Evolutionary conservation across 768 basidiomycete species (phyloP), one percentile per base, ranked within the genome.

Genomic region (Zangia roseola): DNA sequence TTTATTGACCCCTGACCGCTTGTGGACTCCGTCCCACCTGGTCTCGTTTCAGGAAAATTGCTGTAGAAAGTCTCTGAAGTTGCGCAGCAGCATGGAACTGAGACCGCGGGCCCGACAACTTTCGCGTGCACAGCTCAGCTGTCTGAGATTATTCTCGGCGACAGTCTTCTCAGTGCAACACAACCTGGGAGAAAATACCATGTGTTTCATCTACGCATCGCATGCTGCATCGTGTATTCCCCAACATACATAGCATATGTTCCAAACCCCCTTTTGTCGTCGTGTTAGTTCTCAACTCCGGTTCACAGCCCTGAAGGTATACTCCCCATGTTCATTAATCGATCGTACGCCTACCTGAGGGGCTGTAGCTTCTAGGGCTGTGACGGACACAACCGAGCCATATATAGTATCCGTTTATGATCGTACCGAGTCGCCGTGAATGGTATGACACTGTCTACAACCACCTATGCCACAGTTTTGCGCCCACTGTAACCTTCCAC

Each of bases 401-500:
- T 54, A 43, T 39, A 50, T 39, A 30, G 20, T 40, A 46, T 42
- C 38, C 25, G 13, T 19, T 30, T 14, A 26, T 35, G 47, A 49
- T 60, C 53, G 40, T 34, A 49, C 37, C n/a, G n/a, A n/a, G n/a
- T 48, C 30, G 42, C 50, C 36, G 35, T 14, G 49, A 45, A 40
- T 31, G 31, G 31, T 31, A 31, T 16, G 13, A 14, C 9, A 43
- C 38, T 34, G n/a, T n/a, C n/a, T n/a, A n/a, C 36, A 20, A 53
- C 47, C 40, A 41, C 33, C 28, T 25, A 49, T 46, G 35, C 61
- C 61, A 62, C 62, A 55, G 53, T 58, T 54, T 54, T 64, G 53
- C 61, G 61, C 58, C 59, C 58, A 45, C 41, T 25, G 24, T n/a
- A 34, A 57, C 21, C n/a, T 39, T 39, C 45, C 38, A 26, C 53